phyloP scores from a whole-genome alignment of 2,329 filamentous ascomycete genomes.

The Lecanicillium sp. region DNA sequence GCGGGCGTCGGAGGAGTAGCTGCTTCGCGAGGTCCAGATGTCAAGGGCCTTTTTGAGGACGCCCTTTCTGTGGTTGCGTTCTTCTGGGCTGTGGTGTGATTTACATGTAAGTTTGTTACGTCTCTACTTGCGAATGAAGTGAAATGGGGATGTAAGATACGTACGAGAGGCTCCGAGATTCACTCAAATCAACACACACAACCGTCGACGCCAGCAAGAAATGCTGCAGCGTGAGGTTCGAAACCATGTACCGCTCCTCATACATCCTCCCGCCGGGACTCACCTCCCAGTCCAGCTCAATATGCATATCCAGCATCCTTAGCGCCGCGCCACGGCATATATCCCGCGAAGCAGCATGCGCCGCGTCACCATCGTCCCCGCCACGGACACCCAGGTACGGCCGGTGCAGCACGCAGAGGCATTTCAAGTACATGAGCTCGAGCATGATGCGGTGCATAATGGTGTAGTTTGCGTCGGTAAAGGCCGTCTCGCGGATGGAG shows the following conservation, averaged over 20 bases:
- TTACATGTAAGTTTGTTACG: not conserved
- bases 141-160: no score
- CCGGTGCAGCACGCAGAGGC: conserved; percentile 42
- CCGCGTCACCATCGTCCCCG: conserved; percentile 26
- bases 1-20: conserved; percentile 31
- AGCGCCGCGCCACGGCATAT: conserved; percentile 36
- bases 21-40: conserved; percentile 33
- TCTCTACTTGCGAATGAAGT: no score
- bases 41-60: conserved; percentile 31
- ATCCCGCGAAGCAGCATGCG: conserved; percentile 30
- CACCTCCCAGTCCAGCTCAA: conserved; percentile 37
- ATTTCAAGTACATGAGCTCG: conserved; percentile 40
- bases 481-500: conserved; percentile 33
- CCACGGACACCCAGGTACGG: conserved; percentile 30
- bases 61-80: conserved; percentile 25
- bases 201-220: conserved; percentile 55
- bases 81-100: conserved; percentile 9
- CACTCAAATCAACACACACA: conserved; percentile 42
- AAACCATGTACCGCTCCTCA: conserved; percentile 45
- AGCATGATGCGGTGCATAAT: conserved; percentile 42
- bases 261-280: conserved; percentile 42
- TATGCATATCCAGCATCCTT: conserved; percentile 36
- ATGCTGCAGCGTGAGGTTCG: conserved; percentile 45
- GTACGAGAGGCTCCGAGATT: conserved; percentile 30
- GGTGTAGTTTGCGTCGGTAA: conserved; percentile 33